Evolutionary conservation across 352 stramenopile genomes (phyloP).

Genomic region (Phytophthora capsici): DNA sequence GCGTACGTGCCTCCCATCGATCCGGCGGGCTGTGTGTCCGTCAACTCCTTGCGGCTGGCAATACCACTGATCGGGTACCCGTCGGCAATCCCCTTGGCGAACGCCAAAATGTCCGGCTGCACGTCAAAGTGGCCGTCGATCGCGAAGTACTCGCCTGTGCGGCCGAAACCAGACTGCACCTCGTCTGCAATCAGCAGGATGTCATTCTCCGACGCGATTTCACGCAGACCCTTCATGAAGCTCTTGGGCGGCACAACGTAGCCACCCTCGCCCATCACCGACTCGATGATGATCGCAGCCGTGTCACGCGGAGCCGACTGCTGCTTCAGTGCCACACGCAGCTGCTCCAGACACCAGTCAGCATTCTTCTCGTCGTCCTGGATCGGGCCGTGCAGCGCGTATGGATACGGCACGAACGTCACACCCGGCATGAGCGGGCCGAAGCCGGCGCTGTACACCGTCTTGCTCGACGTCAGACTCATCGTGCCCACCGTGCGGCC

Average conservation of each 20-base stretch:
- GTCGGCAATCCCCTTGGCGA: slow-evolving; percentile 94
- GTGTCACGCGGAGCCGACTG: slow-evolving; percentile 87
- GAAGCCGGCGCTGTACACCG: slow-evolving; percentile 88
- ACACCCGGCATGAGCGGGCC: slow-evolving; percentile 86
- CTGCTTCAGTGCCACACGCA: slow-evolving; percentile 91
- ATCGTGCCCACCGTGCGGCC: slow-evolving; percentile 92
- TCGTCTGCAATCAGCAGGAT: slow-evolving; percentile 95
- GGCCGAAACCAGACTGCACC: slow-evolving; percentile 91
- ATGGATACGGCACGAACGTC: slow-evolving; percentile 89
- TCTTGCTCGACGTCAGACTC: slow-evolving; percentile 93
- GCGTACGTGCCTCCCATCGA: slow-evolving; percentile 94
- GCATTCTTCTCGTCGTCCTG: slow-evolving; percentile 74
- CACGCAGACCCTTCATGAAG: slow-evolving; percentile 92
- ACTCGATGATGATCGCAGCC: slow-evolving; percentile 92
- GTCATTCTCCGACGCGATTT: slow-evolving; percentile 92
- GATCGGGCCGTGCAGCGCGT: slow-evolving; percentile 84
- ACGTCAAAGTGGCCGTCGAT: slow-evolving; percentile 87
- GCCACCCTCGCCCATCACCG: slow-evolving; percentile 91
- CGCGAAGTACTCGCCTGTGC: slow-evolving; percentile 89
- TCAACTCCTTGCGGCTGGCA: slow-evolving; percentile 88
- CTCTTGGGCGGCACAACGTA: slow-evolving; percentile 91
- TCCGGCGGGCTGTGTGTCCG: slow-evolving; percentile 80
- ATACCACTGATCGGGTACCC: slow-evolving; percentile 93
- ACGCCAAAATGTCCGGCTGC: slow-evolving; percentile 91
- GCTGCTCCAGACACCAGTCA: slow-evolving; percentile 83